Conservation (phyloP, 129 eudicot genomes). For the Rutidosis leptorrhynchoides region DNA sequence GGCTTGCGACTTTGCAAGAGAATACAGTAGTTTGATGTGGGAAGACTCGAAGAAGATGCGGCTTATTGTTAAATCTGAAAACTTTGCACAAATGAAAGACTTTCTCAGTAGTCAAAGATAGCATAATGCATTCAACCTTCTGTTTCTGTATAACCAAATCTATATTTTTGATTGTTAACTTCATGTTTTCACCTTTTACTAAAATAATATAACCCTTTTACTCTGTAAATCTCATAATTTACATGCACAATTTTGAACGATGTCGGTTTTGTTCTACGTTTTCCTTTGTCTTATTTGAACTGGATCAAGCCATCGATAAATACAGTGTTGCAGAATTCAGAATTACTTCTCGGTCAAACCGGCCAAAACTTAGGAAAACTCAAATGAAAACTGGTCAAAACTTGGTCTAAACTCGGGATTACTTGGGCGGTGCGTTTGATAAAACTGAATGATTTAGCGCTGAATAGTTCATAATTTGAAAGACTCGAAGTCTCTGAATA, state of each 20-base stretch:
- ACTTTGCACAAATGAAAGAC: conserved; percentile 54
- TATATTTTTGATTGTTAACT: background rate
- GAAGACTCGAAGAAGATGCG: conserved; percentile 77
- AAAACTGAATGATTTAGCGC: too few species aligned
- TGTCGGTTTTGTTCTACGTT: background rate
- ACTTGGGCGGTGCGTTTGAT: too few species aligned
- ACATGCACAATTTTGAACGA: background rate
- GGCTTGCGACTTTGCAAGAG: conserved; percentile 88
- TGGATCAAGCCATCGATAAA: background rate
- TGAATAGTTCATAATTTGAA: too few species aligned
- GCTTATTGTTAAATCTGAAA: conserved; percentile 67
- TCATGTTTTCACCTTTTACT: background rate
- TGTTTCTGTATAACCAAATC: background rate
- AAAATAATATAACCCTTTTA: background rate
- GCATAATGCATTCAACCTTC: conserved; percentile 5
- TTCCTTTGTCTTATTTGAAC: background rate
- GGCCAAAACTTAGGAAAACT: too few species aligned
- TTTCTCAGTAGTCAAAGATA: conserved; percentile 59
- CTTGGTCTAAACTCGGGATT: too few species aligned
- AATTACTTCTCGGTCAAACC: too few species aligned
- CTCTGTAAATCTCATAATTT: conserved; percentile 7
- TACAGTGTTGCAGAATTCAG: too few species aligned
- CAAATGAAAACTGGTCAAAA: too few species aligned
- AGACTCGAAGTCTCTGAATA: too few species aligned
- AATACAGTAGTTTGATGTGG: conserved; percentile 71